These are phyloP conservation scores for Epichloe elymi DNA, from an alignment of 2,329 filamentous ascomycete genomes.

Conservation along the genomic window DNA sequence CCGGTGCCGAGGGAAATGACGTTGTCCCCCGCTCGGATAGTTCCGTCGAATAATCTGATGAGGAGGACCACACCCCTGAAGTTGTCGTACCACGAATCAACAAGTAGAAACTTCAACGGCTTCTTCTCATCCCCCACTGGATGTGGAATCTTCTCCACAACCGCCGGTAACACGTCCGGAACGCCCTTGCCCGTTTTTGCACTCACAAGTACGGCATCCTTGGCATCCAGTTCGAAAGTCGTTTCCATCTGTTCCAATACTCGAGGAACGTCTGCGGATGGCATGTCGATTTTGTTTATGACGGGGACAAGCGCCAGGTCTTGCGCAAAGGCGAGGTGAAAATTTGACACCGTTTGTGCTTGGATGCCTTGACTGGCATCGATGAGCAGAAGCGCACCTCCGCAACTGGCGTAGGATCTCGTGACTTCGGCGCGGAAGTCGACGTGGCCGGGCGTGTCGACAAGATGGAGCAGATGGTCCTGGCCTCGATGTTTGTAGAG, in stretches of 20 bases:
- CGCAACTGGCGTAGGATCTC: conserved; percentile 89
- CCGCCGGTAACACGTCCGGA: conserved; percentile 64
- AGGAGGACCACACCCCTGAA: conserved; percentile 89
- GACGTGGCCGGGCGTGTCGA: conserved; percentile 94
- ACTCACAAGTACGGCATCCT: conserved; percentile 59
- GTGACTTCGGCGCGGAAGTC: conserved; percentile 96
- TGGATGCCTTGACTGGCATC: conserved; percentile 95
- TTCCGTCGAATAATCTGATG: conserved; percentile 82
- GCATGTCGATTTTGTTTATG: conserved; percentile 92
- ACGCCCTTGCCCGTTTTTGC: conserved; percentile 93
- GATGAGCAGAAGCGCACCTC: conserved; percentile 80
- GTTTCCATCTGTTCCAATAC: conserved; percentile 76
- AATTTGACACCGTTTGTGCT: conserved; percentile 96
- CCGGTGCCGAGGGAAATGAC: conserved; percentile 82
- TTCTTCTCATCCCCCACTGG: conserved; percentile 61
- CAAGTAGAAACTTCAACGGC: conserved; percentile 71
- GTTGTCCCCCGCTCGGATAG: conserved; percentile 68
- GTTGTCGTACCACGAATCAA: conserved; percentile 97
- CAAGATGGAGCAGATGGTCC: conserved; percentile 88
- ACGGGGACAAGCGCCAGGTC: conserved; percentile 78
- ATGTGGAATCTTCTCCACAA: conserved; percentile 73
- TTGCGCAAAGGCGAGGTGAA: conserved; percentile 92
- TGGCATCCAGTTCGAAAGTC: conserved; percentile 76
- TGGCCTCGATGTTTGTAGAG: conserved; percentile 74
- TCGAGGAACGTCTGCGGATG: conserved; percentile 73